These are phyloP conservation scores for Colletotrichum tamarilloi DNA, from an alignment of 2,329 filamentous ascomycete genomes.

Conservation along the genomic window DNA sequence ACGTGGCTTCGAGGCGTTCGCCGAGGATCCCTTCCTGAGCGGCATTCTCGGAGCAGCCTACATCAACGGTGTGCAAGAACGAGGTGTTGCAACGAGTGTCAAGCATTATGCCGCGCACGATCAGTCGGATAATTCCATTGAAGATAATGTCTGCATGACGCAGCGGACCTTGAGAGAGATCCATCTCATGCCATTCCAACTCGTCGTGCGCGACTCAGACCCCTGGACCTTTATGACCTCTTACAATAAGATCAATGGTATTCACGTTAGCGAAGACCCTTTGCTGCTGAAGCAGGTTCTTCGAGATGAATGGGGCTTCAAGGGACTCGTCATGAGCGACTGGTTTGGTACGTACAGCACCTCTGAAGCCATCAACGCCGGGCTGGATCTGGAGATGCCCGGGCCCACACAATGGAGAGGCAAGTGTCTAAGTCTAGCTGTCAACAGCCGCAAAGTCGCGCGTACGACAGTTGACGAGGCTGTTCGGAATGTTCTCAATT, in stretches of 20 bases:
- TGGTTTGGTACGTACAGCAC: constrained; percentile 69
- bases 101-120: constrained; percentile 56
- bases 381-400: constrained; percentile 70
- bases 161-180: constrained; percentile 55
- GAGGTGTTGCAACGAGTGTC: constrained; percentile 55
- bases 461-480: constrained; percentile 59
- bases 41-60: constrained; percentile 55
- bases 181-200: constrained; percentile 68
- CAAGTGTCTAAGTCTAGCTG: constrained; percentile 27
- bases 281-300: constrained; percentile 62
- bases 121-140: constrained; percentile 37
- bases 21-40: constrained; percentile 58
- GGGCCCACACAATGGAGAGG: constrained; percentile 56
- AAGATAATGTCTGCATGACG: constrained; percentile 42
- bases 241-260: constrained; percentile 70
- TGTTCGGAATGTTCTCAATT: constrained; percentile 65
- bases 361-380: constrained; percentile 59
- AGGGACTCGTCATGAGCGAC: constrained; percentile 68
- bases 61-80: constrained; percentile 56
- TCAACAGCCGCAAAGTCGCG: constrained; percentile 22
- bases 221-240: constrained; percentile 68
- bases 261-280: constrained; percentile 63
- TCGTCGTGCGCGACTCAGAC: constrained; percentile 62
- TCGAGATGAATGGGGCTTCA: constrained; percentile 67
- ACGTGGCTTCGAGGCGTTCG: constrained; percentile 59